Base-by-base conservation (phyloP, 1,139 yeast species). In the Suhomyces coccinellae region DNA sequence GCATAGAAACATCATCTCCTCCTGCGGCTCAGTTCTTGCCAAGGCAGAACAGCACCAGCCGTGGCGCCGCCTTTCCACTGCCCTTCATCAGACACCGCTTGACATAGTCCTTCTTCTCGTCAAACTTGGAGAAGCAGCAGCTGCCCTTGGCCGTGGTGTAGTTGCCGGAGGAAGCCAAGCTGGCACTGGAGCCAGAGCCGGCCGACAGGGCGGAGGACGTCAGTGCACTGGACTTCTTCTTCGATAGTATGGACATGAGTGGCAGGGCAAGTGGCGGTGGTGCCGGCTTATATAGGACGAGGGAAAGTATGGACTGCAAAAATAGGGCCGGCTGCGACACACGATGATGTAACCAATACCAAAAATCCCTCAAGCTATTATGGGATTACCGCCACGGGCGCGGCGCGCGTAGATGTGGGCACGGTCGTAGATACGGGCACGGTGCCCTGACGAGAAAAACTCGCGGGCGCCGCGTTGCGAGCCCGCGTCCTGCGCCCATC, bases 41-140 rank as follows among this genome's bases (percentile, higher is more conserved):
- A 56, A 73, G 62, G 52, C 77, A 70, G 54, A 73, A 71, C 36
- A 69, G 63, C 14, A 71, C 69, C 14, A 71, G 52, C 33, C 62
- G 50, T 12, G 75, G 75, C 36, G 41, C 37, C n/a, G 56, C 54
- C 47, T 54, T 55, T 34, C 41, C 48, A 14, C 40, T 36, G 34
- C 61, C 53, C 54, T 65, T 68, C 53, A 61, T 42, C 33, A 63
- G 59, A 57, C 77, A 73, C 49, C 79, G 63, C 50, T 68, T 69
- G 26, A 57, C 65, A 53, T 73, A 73, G 56, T 73, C 79, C 56
- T 73, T 69, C 63, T 71, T 71, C 50, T 71, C 77, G 52, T 71
- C 77, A 56, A 71, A 71, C 51, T 65, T 62, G 44, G 61, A 55
- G 50, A 61, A 66, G 44, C 49, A 48, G 40, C 48, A 50, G 34